Base-by-base conservation (phyloP, 169 alveolate species). In the Plasmodium vivax region DNA sequence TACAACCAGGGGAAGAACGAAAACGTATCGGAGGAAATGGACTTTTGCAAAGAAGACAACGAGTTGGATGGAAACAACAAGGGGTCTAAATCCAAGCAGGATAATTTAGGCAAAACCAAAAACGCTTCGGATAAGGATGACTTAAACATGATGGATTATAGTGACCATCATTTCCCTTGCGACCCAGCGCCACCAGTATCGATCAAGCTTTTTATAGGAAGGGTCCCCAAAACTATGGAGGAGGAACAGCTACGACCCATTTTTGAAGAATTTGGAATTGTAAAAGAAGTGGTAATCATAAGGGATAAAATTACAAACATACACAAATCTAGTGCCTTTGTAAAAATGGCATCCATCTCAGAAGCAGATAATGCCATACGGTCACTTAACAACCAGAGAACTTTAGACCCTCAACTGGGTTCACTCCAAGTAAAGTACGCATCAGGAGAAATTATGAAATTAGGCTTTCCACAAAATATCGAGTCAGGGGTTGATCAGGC, bases 161-260 rank as follows among this genome's bases (percentile, higher is more conserved):
- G 91, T 80, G 47, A 90, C 19, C 94, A 90, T 68, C 47, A 71
- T 41, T 94, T 91, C 23, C 97, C 98, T 12, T 96, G 98, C 71
- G 93, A 96, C 84, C 98, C 98, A 30, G 98, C 98, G 30, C 99
- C 99, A n/a, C 98, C 98, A 34, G 98, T 97, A 27, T 98, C 97
- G 81, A 97, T 98, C 83, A 97, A 97, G 95, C 94, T 98, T 36
- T 98, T 98, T 73, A 97, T 97, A 43, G 98, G 99, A 36, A 87
- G 99, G 16, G 97, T 98, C 10, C 99, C 99, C 6, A 97, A 93
- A 83, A 92, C 95, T 47, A 82, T 95, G 74, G 97, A 96, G 88
- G 99, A 97, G 81, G 94, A 96, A 41, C 98, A 96, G 23, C 79
- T 98, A 56, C 84, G 98, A 16, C 95, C 95, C 12, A 81, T 97